Evolutionary conservation across 2,329 filamentous ascomycete genomes (phyloP), one percentile per base, ranked within the genome.

Genomic region (Magnaporthiopsis poae): DNA sequence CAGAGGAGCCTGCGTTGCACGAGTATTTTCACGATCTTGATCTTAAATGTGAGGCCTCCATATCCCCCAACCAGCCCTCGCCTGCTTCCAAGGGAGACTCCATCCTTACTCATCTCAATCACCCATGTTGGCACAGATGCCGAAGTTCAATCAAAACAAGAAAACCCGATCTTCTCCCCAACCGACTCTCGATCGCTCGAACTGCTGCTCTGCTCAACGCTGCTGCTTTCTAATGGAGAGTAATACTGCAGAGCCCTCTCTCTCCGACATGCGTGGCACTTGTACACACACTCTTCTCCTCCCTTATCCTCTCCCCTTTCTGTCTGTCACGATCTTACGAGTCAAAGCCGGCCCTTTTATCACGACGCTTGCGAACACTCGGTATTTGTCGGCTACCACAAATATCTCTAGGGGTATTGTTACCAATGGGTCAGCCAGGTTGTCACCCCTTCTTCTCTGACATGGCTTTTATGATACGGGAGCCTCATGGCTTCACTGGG

Each of bases 21-120:
- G 76, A 77, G 31, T 89, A 85, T 69, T 88, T 88, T 71, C 77
- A 84, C 64, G 77, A 77, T 36, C 76, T 88, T 46, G 80, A 84
- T 67, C 75, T 89, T 1, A 84, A 83, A 66, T 84, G 86, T 88
- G 76, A 78, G 84, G 79, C 52, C 21, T 59, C 12, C n/a, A 29
- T 18, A 13, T n/a, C 25, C 7, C n/a, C 9, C 11, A 27, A 39
- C n/a, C n/a, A 61, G 27, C 61, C 12, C 25, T 36, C 64, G 52
- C 66, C 18, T 29, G 52, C 15, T 8, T 52, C 46, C 5, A 21
- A 56, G n/a, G 18, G 46, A 56, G 46, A 25, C 15, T 9, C 46
- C n/a, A 27, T n/a, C 29, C 25, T 65, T 2, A 25, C 25, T 21
- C 3, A 29, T 27, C 25, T 33, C 39, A 39, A 5, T 36, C 66